phyloP scores from a whole-genome alignment of 2,329 filamentous ascomycete genomes.

The Fusarium abutilonis region DNA sequence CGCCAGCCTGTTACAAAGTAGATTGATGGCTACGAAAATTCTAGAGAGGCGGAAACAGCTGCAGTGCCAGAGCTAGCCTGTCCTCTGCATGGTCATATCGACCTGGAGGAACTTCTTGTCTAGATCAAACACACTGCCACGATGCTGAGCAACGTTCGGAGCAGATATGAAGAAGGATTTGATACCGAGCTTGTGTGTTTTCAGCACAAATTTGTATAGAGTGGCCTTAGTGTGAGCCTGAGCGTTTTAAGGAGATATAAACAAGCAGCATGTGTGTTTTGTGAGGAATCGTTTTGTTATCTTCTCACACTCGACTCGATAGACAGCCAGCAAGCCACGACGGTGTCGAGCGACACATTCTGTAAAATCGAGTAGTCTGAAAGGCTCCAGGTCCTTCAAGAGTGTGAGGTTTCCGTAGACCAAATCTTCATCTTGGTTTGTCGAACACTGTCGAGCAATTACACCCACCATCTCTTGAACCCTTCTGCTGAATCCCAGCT shows the following conservation, averaged over 20 bases:
- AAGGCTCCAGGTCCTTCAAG: not conserved
- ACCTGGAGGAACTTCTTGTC: not conserved
- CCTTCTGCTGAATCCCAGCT: not conserved
- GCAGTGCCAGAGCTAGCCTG: not conserved
- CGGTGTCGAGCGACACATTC: not conserved
- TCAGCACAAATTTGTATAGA: not conserved
- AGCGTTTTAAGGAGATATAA: not conserved
- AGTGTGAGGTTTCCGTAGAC: not conserved
- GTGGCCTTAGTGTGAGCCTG: not conserved
- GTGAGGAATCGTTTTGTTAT: not conserved
- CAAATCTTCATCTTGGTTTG: slow-evolving; percentile 1
- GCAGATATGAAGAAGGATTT: not conserved
- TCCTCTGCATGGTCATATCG: not conserved
- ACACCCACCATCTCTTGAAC: not conserved
- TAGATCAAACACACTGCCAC: not conserved
- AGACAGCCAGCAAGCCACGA: not conserved
- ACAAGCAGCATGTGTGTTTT: not conserved
- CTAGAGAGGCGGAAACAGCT: not conserved
- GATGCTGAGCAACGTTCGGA: not conserved
- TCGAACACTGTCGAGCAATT: not conserved
- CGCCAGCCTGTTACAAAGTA: not conserved
- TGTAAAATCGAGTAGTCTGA: not conserved
- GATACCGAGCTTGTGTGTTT: not conserved
- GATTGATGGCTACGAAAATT: not conserved
- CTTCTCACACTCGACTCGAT: not conserved